phyloP scores from a whole-genome alignment of 2,329 filamentous ascomycete species.

The Dactylonectria macrodidyma region DNA sequence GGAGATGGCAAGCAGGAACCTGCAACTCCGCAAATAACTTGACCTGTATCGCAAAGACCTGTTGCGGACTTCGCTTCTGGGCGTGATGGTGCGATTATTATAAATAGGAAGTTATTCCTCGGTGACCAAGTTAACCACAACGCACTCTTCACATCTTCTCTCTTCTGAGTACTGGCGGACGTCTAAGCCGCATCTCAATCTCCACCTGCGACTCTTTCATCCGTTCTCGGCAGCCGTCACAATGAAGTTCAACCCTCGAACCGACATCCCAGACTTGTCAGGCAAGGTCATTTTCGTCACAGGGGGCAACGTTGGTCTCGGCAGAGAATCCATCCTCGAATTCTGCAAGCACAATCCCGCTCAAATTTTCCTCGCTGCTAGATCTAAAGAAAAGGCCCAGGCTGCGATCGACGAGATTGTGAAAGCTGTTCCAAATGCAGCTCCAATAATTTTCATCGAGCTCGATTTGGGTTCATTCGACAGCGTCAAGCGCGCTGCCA shows the following conservation, averaged over 20 bases:
- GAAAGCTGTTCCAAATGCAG: neutral
- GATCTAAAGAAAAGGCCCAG: neutral
- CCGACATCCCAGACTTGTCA: neutral
- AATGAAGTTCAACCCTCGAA: conserved; percentile 4
- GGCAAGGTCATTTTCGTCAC: conserved; percentile 53
- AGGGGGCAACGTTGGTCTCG: conserved; percentile 53
- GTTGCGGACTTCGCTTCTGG: too few species aligned
- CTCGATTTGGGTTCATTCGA: conserved; percentile 5
- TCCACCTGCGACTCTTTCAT: too few species aligned
- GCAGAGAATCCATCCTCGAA: conserved; percentile 22
- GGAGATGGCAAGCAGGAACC: too few species aligned
- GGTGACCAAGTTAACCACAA: too few species aligned
- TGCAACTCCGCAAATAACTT: too few species aligned
- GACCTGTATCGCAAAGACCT: too few species aligned
- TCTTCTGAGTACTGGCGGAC: too few species aligned
- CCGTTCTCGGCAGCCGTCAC: too few species aligned
- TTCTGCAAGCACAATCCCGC: conserved; percentile 15
- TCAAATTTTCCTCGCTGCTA: conserved; percentile 18
- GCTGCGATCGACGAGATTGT: neutral
- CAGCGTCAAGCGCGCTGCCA: neutral
- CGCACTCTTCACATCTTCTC: too few species aligned
- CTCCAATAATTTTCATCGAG: neutral
- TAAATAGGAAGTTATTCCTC: too few species aligned
- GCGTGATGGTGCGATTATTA: too few species aligned
- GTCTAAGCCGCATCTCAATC: too few species aligned